These are phyloP conservation scores for Salvia miltiorrhiza DNA, from an alignment of 257 asterid genomes.

Conservation along the genomic window DNA sequence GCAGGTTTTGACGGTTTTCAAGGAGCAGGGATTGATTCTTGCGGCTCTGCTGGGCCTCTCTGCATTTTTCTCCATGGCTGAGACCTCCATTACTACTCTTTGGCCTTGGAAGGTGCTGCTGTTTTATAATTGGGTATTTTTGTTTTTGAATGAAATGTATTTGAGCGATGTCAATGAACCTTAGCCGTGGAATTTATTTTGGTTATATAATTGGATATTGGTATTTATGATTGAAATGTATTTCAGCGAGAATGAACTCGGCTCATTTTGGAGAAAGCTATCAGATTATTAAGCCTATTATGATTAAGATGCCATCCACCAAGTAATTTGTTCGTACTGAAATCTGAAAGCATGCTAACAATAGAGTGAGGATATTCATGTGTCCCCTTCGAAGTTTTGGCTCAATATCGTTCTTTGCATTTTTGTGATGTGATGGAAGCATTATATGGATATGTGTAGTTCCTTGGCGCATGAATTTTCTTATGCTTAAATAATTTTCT, in stretches of 20 bases:
- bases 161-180: background rate
- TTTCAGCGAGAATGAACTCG: background rate
- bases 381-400: slow-evolving; percentile 4
- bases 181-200: background rate
- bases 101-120: slow-evolving; percentile 98
- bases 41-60: slow-evolving; percentile 84
- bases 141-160: background rate
- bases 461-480: background rate
- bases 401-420: slow-evolving; percentile 8
- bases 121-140: background rate
- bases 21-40: slow-evolving; percentile 90
- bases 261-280: slow-evolving; percentile 9
- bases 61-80: slow-evolving; percentile 98
- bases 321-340: background rate
- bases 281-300: background rate
- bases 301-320: background rate
- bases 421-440: slow-evolving; percentile 22
- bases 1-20: slow-evolving; percentile 67
- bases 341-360: background rate
- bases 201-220: background rate
- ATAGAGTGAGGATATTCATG: slow-evolving; percentile 1
- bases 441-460: slow-evolving; percentile 18
- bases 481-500: slow-evolving; percentile 6
- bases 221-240: background rate
- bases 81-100: slow-evolving; percentile 95